phyloP scores from a whole-genome alignment of 164 flowering plant species.

The Houttuynia cordata region DNA sequence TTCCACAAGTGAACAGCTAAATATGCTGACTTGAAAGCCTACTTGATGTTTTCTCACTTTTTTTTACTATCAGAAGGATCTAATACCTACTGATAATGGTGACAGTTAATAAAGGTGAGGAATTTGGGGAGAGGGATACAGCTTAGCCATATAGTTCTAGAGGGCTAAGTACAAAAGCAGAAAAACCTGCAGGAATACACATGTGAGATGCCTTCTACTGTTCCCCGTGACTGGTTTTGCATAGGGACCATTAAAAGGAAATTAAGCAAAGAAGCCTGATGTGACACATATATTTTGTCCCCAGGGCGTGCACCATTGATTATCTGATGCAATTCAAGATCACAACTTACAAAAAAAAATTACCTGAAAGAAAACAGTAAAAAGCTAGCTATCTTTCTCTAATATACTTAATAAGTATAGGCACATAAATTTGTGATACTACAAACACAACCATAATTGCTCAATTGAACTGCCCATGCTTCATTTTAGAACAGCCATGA shows the following conservation, averaged over 20 bases:
- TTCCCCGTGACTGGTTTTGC: background rate
- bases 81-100: background rate
- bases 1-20: background rate
- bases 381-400: too few species aligned
- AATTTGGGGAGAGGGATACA: background rate
- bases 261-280: background rate
- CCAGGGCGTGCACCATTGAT: background rate
- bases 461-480: background rate
- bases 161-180: background rate
- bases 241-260: background rate
- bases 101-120: background rate
- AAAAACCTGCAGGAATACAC: background rate
- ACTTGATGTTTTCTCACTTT: background rate
- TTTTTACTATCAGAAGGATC: background rate
- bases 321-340: background rate
- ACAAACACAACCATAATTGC: too few species aligned
- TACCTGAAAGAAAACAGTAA: background rate
- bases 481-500: background rate
- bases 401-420: too few species aligned
- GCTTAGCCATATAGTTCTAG: background rate
- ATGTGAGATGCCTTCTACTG: background rate
- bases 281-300: background rate
- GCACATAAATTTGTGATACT: background rate
- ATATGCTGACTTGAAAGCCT: background rate
- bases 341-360: background rate